A percentile compares a stretch with the other conserved stretches of the same genome.
Conservation (phyloP, 2,329 filamentous ascomycete species). For the Epichloe elymi region DNA sequence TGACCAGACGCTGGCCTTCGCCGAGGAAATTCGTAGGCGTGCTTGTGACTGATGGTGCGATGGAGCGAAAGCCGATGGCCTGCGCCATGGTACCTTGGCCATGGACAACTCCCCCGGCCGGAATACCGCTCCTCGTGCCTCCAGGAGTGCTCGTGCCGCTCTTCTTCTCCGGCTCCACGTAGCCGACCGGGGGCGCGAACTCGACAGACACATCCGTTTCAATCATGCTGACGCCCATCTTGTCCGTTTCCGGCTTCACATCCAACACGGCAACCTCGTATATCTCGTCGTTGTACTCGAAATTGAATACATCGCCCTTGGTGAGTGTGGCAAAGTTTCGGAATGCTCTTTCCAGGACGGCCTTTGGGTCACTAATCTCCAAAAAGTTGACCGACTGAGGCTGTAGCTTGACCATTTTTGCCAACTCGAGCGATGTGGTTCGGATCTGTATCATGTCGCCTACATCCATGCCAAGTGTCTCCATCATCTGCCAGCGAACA, state of each 20-base stretch:
- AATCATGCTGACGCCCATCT: constrained; percentile 82
- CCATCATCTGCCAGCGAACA: constrained; percentile 61
- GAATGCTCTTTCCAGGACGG: constrained; percentile 92
- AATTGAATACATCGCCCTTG: constrained; percentile 89
- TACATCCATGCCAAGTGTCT: constrained; percentile 75
- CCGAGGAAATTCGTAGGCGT: constrained; percentile 67
- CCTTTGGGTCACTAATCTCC: constrained; percentile 93
- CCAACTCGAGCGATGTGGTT: constrained; percentile 82
- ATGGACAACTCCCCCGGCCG: constrained; percentile 67
- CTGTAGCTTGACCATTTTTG: constrained; percentile 90
- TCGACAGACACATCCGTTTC: constrained; percentile 96
- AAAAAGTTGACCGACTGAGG: constrained; percentile 88
- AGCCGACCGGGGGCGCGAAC: constrained; percentile 87
- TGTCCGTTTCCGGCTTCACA: constrained; percentile 72
- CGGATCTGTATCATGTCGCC: constrained; percentile 93
- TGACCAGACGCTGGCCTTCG: constrained; percentile 72
- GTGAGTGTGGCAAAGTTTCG: constrained; percentile 90
- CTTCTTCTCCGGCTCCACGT: constrained; percentile 67
- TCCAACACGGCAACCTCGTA: constrained; percentile 91
- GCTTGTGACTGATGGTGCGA: constrained; percentile 64
- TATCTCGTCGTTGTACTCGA: constrained; percentile 87
- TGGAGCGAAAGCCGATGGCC: constrained; percentile 89
- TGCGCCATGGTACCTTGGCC: constrained; percentile 90
- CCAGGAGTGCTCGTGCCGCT: constrained; percentile 82
- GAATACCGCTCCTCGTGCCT: constrained; percentile 50